Conservation (phyloP, 495 filamentous ascomycete genomes). For the Aspergillus wentii region DNA sequence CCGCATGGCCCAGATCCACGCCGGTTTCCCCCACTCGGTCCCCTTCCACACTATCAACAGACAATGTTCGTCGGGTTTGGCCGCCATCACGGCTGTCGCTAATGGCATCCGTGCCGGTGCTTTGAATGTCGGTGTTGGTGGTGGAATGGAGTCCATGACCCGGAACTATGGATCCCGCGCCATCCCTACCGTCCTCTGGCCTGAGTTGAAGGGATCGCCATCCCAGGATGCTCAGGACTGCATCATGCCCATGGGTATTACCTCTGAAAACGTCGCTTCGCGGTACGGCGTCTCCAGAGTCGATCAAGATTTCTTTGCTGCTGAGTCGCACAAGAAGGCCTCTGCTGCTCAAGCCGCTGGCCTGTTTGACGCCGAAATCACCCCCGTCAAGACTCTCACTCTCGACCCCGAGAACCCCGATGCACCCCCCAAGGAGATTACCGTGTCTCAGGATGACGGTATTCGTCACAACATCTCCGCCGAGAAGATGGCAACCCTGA, state of each 20-base stretch:
- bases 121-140: constrained; percentile 77
- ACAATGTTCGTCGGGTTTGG: constrained; percentile 74
- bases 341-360: constrained; percentile 62
- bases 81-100: constrained; percentile 66
- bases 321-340: constrained; percentile 66
- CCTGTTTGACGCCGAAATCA: constrained; percentile 71
- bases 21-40: constrained; percentile 68
- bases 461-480: constrained; percentile 61
- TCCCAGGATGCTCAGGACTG: constrained; percentile 75
- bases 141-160: constrained; percentile 93
- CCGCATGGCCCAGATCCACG: constrained; percentile 83
- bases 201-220: constrained; percentile 56
- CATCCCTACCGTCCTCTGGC: constrained; percentile 79
- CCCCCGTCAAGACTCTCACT: constrained; percentile 61
- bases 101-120: constrained; percentile 66
- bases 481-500: constrained; percentile 70
- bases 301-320: constrained; percentile 83
- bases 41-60: constrained; percentile 83
- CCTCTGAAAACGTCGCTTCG: constrained; percentile 83
- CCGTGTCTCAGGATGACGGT: constrained; percentile 74
- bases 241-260: constrained; percentile 91
- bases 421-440: constrained; percentile 54
- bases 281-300: constrained; percentile 67
- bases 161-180: constrained; percentile 78
- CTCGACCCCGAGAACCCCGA: constrained; percentile 54